A percentile compares a stretch with the other conserved stretches of the same genome.
These are phyloP conservation scores for Crucibulum laeve DNA, from an alignment of 768 basidiomycete species.

Conservation along the genomic window DNA sequence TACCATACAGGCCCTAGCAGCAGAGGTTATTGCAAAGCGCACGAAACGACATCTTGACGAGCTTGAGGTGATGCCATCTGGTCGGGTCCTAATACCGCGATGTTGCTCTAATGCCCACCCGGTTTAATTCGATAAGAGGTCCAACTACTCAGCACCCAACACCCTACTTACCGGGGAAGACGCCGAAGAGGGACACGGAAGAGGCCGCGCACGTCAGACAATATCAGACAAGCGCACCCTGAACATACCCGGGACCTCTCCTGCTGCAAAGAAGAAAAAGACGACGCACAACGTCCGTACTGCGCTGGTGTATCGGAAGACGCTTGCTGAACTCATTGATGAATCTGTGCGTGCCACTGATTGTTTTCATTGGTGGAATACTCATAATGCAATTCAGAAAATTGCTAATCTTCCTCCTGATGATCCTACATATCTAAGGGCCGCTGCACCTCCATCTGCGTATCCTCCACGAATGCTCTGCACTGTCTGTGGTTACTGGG, in stretches of 20 bases:
- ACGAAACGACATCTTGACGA: constrained; percentile 78
- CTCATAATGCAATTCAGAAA: constrained; percentile 33
- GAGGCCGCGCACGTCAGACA: constrained; percentile 71
- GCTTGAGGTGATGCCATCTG: constrained; percentile 61
- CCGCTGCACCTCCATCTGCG: constrained; percentile 49
- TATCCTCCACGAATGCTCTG: constrained; percentile 73
- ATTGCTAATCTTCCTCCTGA: constrained; percentile 48
- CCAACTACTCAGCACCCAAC: constrained; percentile 69
- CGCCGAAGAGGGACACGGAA: constrained; percentile 42
- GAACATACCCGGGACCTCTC: constrained; percentile 41
- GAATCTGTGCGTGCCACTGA: constrained; percentile 64
- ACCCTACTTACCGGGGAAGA: constrained; percentile 43
- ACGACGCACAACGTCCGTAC: constrained; percentile 77
- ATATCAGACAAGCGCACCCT: constrained; percentile 73
- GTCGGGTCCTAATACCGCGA: too few relatives aligned
- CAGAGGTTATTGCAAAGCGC: constrained; percentile 71
- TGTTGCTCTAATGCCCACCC: too few relatives aligned
- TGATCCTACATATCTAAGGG: constrained; percentile 70
- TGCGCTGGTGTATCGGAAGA: constrained; percentile 81
- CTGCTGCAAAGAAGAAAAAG: constrained; percentile 65
- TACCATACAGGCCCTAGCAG: constrained; percentile 38
- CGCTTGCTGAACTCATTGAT: constrained; percentile 64
- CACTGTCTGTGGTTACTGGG: constrained; percentile 86
- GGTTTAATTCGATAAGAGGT: too few relatives aligned
- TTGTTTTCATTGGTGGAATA: background rate